Percentiles rank a stretch among this genome's conserved stretches.
phyloP scores from a whole-genome alignment of 257 asterid genomes.

The Solanum chiquidenum region DNA sequence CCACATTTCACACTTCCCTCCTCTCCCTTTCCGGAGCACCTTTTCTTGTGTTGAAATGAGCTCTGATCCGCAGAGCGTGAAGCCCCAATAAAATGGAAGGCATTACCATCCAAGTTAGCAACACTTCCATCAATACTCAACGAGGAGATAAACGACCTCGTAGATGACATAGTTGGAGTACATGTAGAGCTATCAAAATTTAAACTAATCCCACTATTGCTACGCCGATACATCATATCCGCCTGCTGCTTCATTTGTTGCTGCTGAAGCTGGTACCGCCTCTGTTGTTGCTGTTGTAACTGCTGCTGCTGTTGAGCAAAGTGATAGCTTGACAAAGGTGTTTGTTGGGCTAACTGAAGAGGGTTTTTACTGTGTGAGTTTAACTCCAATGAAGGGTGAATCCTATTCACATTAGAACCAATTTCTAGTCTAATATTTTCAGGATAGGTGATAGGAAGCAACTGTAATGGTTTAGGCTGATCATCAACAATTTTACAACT shows the following conservation, averaged over 20 bases:
- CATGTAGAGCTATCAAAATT: conserved; percentile 75
- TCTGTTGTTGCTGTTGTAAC: conserved; percentile 23
- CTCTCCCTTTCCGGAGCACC: conserved; percentile 70
- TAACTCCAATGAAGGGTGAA: conserved; percentile 40
- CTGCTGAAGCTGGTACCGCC: conserved; percentile 38
- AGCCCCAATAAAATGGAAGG: conserved; percentile 59
- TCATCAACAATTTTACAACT: conserved; percentile 17
- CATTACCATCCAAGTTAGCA: conserved; percentile 50
- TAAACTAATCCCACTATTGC: conserved; percentile 69
- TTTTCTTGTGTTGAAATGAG: conserved; percentile 54
- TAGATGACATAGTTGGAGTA: conserved; percentile 81
- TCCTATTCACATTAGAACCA: conserved; percentile 24
- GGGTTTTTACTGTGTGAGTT: conserved; percentile 34
- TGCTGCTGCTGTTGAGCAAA: conserved; percentile 46
- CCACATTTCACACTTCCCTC: conserved; percentile 92
- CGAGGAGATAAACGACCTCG: conserved; percentile 75
- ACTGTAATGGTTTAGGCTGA: conserved; percentile 35
- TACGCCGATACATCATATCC: conserved; percentile 39
- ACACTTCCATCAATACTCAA: conserved; percentile 83
- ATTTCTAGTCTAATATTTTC: conserved; percentile 25
- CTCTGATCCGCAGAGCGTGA: conserved; percentile 74
- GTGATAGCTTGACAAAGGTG: conserved; percentile 22
- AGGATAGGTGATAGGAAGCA: conserved; percentile 15
- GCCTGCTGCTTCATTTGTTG: conserved; percentile 60
- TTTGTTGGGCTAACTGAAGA: conserved; percentile 31